Evolutionary conservation across 2,329 filamentous ascomycete species (phyloP).

Genomic region (Hypoxylon sp.): DNA sequence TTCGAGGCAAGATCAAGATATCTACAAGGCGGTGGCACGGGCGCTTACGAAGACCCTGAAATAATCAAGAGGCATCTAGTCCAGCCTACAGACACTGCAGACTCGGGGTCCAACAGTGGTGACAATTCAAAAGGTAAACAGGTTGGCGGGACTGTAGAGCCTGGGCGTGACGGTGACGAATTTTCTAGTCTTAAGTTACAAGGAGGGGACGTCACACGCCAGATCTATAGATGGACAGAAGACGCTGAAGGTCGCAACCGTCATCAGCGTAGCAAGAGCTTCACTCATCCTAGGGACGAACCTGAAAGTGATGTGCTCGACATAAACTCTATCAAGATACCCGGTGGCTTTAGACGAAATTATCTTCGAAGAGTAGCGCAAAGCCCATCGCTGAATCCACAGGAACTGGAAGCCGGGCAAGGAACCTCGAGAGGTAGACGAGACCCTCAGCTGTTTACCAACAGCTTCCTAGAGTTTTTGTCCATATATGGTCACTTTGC

Average conservation of each 20-base stretch:
- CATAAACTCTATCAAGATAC: slow-evolving; percentile 91
- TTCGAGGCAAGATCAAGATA: slow-evolving; percentile 78
- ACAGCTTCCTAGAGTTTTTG: slow-evolving; percentile 95
- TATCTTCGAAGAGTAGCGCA: slow-evolving; percentile 83
- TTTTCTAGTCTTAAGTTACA: slow-evolving; percentile 95
- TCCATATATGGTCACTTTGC: slow-evolving; percentile 98
- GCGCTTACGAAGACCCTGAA: slow-evolving; percentile 87
- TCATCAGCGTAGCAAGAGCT: slow-evolving; percentile 87
- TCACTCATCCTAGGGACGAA: slow-evolving; percentile 81
- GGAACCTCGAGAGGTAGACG: slow-evolving; percentile 56
- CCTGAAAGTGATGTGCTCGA: slow-evolving; percentile 86
- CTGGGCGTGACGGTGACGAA: slow-evolving; percentile 75
- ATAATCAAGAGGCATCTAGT: slow-evolving; percentile 92
- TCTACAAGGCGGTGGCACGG: slow-evolving; percentile 62
- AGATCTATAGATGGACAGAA: slow-evolving; percentile 97
- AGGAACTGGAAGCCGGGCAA: slow-evolving; percentile 59
- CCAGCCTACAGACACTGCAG: slow-evolving; percentile 69
- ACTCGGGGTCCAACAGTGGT: slow-evolving; percentile 55
- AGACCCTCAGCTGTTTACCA: slow-evolving; percentile 81
- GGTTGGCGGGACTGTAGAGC: slow-evolving; percentile 54
- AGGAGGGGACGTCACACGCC: slow-evolving; percentile 92
- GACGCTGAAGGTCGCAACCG: slow-evolving; percentile 81
- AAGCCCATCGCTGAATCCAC: slow-evolving; percentile 65
- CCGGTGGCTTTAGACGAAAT: slow-evolving; percentile 93
- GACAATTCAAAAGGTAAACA: slow-evolving; percentile 70